phyloP scores from a whole-genome alignment of 2,329 filamentous ascomycete species.

The Colletotrichum sp. region DNA sequence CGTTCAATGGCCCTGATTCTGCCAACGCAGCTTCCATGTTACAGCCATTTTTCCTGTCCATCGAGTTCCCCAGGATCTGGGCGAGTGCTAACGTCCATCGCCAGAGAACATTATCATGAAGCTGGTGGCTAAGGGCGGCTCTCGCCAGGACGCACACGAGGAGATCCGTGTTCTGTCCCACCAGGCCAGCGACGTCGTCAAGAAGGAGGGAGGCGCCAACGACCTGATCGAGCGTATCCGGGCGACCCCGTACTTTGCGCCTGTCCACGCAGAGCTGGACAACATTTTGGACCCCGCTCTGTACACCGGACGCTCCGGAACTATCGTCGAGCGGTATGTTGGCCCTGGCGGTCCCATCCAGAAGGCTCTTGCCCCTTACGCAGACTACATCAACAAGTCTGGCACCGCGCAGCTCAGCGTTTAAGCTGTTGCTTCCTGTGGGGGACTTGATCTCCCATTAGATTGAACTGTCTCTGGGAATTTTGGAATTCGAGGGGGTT shows the following conservation, averaged over 20 bases:
- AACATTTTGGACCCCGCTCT: conserved; percentile 67
- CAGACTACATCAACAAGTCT: conserved; percentile 35
- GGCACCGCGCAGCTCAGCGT: conserved; percentile 43
- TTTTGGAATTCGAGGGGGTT: neutral
- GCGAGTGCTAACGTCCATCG: conserved; percentile 24
- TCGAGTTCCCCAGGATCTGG: neutral
- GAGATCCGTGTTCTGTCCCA: conserved; percentile 83
- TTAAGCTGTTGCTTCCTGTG: conserved; percentile 21
- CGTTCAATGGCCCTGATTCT: neutral
- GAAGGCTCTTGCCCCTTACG: conserved; percentile 42
- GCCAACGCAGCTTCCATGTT: neutral
- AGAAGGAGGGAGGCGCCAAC: conserved; percentile 46
- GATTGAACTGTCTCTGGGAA: neutral
- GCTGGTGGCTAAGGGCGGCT: conserved; percentile 72
- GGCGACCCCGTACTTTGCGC: conserved; percentile 74
- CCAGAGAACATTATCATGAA: conserved; percentile 74
- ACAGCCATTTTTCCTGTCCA: neutral
- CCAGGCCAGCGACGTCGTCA: conserved; percentile 69
- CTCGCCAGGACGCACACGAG: conserved; percentile 85
- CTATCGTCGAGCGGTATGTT: conserved; percentile 51
- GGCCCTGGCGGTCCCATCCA: conserved; percentile 43
- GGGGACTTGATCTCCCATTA: neutral
- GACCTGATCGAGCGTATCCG: conserved; percentile 71
- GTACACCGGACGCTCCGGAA: conserved; percentile 49
- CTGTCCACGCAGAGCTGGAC: conserved; percentile 73